Evolutionary conservation across 352 stramenopile species (phyloP), one percentile per base, ranked within the genome.

Genomic region (Pythium phragmitis): DNA sequence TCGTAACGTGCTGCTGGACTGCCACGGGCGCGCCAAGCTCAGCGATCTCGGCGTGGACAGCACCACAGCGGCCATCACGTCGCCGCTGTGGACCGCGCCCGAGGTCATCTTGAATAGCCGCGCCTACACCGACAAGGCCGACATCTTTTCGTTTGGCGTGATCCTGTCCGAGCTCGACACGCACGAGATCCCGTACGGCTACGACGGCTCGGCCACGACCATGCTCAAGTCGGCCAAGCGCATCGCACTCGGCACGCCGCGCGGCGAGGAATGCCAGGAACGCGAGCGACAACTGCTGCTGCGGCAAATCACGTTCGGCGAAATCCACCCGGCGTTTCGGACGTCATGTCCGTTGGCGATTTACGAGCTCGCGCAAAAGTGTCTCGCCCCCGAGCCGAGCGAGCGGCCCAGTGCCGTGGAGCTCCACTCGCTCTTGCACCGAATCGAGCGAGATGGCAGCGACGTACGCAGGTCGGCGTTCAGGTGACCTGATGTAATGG

Each of bases 71-170:
- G 26, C 21, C 26, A 26, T 26, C n/a, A 19, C 11, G 2, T 65
- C 58, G 19, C 49, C 58, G 1, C 45, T 55, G 48, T 65, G 58
- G 58, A 58, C 53, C 1, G 58, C 58, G 7, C 58, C 58, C 1
- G 58, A 65, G n/a, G 48, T 65, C 9, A 36, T 65, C 6, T 21
- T 49, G 1, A 48, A 48, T 1, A 39, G 23, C 13, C n/a, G 30
- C 2, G n/a, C 36, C 6, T 60, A 65, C 49, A 49, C 58, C 26
- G 26, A 53, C n/a, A 65, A 65, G 41, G 48, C 49, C 17, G 59
- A 65, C 21, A 21, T 65, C 4, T 65, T 50, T 28, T 75, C 72
- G 33, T 76, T 74, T 52, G 72, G 72, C 19, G 68, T 77, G 51
- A 60, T 67, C 23, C 60, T 67, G 12, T 67, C 60, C 17, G 60